Conservation (phyloP, 805 yeast species). For the Starmerella asiatica region DNA sequence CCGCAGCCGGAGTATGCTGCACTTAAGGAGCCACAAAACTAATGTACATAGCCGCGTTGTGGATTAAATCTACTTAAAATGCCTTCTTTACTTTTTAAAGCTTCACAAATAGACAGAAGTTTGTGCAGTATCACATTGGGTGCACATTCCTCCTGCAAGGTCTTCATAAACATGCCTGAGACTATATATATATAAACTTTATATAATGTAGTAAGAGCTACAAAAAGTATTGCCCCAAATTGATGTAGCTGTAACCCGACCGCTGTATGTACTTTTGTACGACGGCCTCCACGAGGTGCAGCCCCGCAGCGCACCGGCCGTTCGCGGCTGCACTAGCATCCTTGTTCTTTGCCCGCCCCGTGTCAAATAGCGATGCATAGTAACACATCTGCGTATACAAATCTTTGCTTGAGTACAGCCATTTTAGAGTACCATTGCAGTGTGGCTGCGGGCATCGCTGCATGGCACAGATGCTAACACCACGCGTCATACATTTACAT, state of each 20-base stretch:
- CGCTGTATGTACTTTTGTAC: slow-evolving; percentile 35
- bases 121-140: no score
- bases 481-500: slow-evolving; percentile 74
- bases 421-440: slow-evolving; percentile 54
- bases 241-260: slow-evolving; percentile 10
- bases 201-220: no score
- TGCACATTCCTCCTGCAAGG: no score
- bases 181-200: no score
- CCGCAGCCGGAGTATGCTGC: slow-evolving; percentile 23
- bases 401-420: slow-evolving; percentile 61
- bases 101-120: no score
- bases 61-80: no score
- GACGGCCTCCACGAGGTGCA: slow-evolving; percentile 41
- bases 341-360: slow-evolving; percentile 40
- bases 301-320: slow-evolving; percentile 60
- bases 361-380: slow-evolving; percentile 65
- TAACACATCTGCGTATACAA: slow-evolving; percentile 78
- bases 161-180: no score
- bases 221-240: slow-evolving; percentile 11
- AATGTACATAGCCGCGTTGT: no score
- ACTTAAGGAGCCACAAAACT: slow-evolving; percentile 7
- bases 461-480: slow-evolving; percentile 77
- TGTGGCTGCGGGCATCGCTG: slow-evolving; percentile 49
- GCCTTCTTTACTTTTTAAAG: no score
- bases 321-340: slow-evolving; percentile 60